phyloP scores from a whole-genome alignment of 768 basidiomycete genomes.

The Hydnomerulius pinastri region DNA sequence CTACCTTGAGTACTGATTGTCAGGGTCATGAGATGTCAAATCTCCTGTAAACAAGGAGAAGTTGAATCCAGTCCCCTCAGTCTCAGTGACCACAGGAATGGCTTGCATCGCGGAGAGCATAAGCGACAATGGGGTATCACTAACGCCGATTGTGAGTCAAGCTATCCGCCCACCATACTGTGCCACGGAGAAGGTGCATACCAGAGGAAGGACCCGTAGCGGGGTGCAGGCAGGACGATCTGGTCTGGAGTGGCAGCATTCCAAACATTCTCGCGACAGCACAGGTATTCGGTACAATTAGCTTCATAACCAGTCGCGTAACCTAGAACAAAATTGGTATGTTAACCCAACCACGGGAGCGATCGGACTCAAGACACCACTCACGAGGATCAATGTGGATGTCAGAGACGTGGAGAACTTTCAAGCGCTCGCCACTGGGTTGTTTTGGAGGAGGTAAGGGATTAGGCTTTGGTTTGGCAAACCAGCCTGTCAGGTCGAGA shows the following conservation, averaged over 20 bases:
- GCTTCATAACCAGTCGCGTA: conserved; percentile 71
- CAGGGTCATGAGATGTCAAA: conserved; percentile 69
- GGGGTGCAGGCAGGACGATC: conserved; percentile 56
- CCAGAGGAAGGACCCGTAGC: conserved; percentile 64
- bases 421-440: conserved; percentile 46
- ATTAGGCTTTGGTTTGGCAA: conserved; percentile 52
- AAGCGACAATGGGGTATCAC: conserved; percentile 64
- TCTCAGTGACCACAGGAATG: conserved; percentile 65
- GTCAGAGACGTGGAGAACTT: conserved; percentile 52
- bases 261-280: conserved; percentile 57
- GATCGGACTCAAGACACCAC: conserved; percentile 11
- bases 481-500: conserved; percentile 49
- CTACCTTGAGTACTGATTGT: conserved; percentile 63
- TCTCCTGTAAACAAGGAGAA: conserved; percentile 75
- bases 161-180: too few species aligned
- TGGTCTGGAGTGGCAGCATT: conserved; percentile 50
- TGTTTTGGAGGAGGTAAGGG: conserved; percentile 42
- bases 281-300: conserved; percentile 63
- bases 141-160: conserved; percentile 12
- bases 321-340: conserved; percentile 37
- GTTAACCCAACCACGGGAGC: not conserved
- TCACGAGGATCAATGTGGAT: conserved; percentile 53
- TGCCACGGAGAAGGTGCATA: too few species aligned
- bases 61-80: conserved; percentile 58
- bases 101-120: conserved; percentile 58